phyloP scores from a whole-genome alignment of 441 rosid species.

The Eruca vesicaria region DNA sequence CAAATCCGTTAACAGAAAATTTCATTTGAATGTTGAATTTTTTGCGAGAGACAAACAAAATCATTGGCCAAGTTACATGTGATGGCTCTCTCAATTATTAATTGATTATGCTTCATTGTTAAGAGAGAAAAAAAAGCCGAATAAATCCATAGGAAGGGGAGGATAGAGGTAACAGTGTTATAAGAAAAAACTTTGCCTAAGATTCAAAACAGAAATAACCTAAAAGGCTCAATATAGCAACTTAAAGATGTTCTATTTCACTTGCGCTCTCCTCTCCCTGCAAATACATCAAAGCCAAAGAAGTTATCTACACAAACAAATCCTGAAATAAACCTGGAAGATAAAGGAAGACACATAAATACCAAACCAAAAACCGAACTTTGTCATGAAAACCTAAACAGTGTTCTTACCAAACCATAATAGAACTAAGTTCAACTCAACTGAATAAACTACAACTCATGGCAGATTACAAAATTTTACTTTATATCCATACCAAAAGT shows the following conservation, averaged over 20 bases:
- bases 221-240: conserved; percentile 4
- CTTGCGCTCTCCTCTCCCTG: neutral
- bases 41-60: neutral
- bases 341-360: neutral
- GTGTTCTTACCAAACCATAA: neutral
- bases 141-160: neutral
- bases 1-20: neutral
- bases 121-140: neutral
- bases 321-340: neutral
- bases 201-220: neutral
- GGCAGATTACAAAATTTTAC: neutral
- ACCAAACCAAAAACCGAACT: neutral
- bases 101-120: neutral
- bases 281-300: conserved; percentile 7
- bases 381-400: neutral
- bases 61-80: neutral
- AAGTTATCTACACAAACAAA: neutral
- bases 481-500: neutral
- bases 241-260: neutral
- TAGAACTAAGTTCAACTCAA: neutral
- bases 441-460: neutral
- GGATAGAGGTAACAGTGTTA: neutral
- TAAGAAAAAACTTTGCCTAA: neutral
- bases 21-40: neutral
- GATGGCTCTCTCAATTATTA: neutral